phyloP scores from a whole-genome alignment of 176 grass and related monocot genomes.

The Carex parvula region DNA sequence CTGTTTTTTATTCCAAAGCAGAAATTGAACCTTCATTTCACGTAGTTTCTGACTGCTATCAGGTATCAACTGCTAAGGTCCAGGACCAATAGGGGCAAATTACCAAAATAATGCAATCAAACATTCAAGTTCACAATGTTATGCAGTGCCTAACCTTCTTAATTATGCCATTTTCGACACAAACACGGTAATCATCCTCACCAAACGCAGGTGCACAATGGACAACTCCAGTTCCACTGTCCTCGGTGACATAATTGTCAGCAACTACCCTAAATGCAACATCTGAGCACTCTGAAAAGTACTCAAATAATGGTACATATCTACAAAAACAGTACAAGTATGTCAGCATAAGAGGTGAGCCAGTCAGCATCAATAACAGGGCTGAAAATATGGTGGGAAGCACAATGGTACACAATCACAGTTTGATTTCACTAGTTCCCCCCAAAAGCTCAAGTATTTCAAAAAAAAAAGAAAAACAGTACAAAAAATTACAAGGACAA shows the following conservation, averaged over 20 bases:
- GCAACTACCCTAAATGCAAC: conserved; percentile 80
- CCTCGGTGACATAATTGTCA: conserved; percentile 98
- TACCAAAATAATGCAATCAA: conserved; percentile 30
- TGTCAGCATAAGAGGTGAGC: not conserved
- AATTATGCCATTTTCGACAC: conserved; percentile 80
- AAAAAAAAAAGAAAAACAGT: conserved; percentile 24
- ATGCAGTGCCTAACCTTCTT: conserved; percentile 40
- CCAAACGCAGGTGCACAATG: conserved; percentile 97
- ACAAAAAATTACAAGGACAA: not conserved
- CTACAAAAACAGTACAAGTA: conserved; percentile 32
- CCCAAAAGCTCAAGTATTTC: not conserved
- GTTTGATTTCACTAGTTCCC: not conserved
- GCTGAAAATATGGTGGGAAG: not conserved
- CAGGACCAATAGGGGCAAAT: not conserved
- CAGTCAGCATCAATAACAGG: not conserved
- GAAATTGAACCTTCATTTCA: not conserved
- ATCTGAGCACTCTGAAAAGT: conserved; percentile 64
- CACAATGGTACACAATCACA: not conserved
- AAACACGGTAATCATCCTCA: conserved; percentile 96
- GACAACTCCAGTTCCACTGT: conserved; percentile 97
- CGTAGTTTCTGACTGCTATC: not conserved
- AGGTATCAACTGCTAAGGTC: conserved; percentile 5
- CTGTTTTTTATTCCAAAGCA: not conserved
- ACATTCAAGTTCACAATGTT: conserved; percentile 24
- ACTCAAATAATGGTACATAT: conserved; percentile 91